Percentiles rank a stretch among this genome's conserved stretches.
These are phyloP conservation scores for Sporisorium scitamineum DNA, from an alignment of 1,284 basidiomycete genomes.

Conservation along the genomic window DNA sequence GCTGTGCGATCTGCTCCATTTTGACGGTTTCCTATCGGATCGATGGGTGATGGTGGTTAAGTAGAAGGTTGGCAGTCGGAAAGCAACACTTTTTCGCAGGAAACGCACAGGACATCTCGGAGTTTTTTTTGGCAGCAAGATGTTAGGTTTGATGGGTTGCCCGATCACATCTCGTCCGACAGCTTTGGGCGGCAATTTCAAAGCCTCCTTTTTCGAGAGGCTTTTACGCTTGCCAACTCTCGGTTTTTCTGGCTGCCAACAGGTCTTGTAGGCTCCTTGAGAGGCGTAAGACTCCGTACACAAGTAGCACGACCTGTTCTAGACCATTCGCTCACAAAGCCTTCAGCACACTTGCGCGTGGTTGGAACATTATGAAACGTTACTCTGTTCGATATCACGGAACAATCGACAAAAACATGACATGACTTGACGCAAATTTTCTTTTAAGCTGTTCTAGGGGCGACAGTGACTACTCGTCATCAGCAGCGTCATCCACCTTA, in stretches of 20 bases:
- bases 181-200: neutral
- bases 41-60: neutral
- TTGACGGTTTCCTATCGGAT: conserved; percentile 1
- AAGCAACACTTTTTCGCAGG: conserved; percentile 1
- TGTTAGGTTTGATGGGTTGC: neutral
- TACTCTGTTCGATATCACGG: neutral
- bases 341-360: too few relatives aligned
- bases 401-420: neutral
- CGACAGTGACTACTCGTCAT: conserved; percentile 31
- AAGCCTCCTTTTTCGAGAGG: neutral
- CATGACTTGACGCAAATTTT: neutral
- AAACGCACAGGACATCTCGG: neutral
- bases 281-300: too few relatives aligned
- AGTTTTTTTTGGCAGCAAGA: neutral
- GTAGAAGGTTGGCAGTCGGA: conserved; percentile 1
- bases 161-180: conserved; percentile 1
- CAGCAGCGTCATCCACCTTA: conserved; percentile 50
- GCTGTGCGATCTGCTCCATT: conserved; percentile 66
- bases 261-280: neutral
- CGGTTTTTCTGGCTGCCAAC: too few relatives aligned
- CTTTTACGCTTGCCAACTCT: too few relatives aligned
- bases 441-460: neutral
- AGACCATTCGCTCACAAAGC: neutral
- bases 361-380: too few relatives aligned
- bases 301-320: too few relatives aligned